Evolutionary conservation across 2,329 filamentous ascomycete species (phyloP), one percentile per base, ranked within the genome.

Genomic region (Diplocarpon rosae): DNA sequence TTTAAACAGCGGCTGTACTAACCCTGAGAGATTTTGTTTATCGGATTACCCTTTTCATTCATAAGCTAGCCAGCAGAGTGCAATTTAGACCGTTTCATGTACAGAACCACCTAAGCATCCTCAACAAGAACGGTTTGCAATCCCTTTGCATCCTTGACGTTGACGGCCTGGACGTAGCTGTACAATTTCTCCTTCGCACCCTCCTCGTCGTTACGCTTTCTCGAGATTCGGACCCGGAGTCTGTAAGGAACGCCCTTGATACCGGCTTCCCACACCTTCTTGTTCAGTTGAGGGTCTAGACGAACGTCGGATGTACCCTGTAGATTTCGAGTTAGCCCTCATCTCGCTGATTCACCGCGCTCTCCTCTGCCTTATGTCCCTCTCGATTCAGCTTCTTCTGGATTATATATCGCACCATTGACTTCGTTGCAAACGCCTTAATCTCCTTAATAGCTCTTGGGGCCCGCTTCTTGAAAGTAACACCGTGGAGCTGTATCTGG

Each of bases 191-290:
- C 87, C 79, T 95, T 95, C 69, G 93, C 92, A 65, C 86, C 87
- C 76, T 98, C 92, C 79, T 96, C 92, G 71, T 98, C 92, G 76
- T 98, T 98, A 81, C 92, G 87, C 83, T 94, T 93, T 73, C 92
- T 87, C 67, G 88, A 95, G 75, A 98, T 95, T 74, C 93, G 88
- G 67, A 98, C 82, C 65, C 92, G 90, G 63, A 98, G 78, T 72
- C 93, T 84, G 85, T 83, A 96, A 61, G 90, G 87, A 60, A 95
- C 89, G 66, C 92, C 93, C 85, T 96, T 98, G 78, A 98, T 82
- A 71, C 92, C 92, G 66, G 83, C 77, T 75, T 98, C 92, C 92
- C 92, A 98, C 69, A 98, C 90, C 81, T 98, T 96, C 86, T 98
- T 98, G 85, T 98, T 98, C 66, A 98, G 76, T 75, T 92, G 85